Conservation (phyloP, 2,329 filamentous ascomycete genomes). For the Didymellaceae sp. region DNA sequence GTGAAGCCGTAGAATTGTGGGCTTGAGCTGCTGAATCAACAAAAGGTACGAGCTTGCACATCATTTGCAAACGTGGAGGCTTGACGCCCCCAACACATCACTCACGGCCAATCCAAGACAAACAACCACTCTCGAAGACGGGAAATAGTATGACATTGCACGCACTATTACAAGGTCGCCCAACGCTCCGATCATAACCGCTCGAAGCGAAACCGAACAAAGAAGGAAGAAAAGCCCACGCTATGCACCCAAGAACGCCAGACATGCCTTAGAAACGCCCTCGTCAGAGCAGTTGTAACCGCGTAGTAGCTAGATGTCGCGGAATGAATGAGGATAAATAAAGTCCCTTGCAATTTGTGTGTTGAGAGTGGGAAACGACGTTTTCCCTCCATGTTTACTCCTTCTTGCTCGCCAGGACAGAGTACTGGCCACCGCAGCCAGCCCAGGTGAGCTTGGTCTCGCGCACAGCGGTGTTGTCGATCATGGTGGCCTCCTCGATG, state of each 20-base stretch:
- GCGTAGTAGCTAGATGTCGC: no score
- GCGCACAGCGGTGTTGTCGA: conserved; percentile 83
- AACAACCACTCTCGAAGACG: no score
- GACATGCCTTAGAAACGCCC: background rate
- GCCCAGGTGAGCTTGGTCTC: conserved; percentile 77
- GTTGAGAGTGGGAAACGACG: background rate
- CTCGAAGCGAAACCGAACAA: background rate
- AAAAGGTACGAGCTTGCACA: no score
- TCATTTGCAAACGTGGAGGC: no score
- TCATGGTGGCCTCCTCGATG: conserved; percentile 74
- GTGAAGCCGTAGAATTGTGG: no score
- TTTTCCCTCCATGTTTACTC: conserved; percentile 16
- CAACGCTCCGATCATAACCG: no score
- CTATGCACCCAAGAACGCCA: background rate
- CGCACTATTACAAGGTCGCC: no score
- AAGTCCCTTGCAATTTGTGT: conserved; percentile 17
- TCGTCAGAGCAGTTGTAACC: no score
- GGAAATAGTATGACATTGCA: no score
- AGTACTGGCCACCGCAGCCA: conserved; percentile 89
- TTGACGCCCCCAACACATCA: no score
- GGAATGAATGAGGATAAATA: conserved; percentile 1
- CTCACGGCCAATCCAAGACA: no score
- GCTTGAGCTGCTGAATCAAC: no score
- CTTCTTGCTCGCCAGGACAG: conserved; percentile 60
- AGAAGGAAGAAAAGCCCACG: background rate